Evolutionary conservation across 73 alveolate species (phyloP), one percentile per base, ranked within the genome.

Genomic region (Durusdinium trenchii): DNA sequence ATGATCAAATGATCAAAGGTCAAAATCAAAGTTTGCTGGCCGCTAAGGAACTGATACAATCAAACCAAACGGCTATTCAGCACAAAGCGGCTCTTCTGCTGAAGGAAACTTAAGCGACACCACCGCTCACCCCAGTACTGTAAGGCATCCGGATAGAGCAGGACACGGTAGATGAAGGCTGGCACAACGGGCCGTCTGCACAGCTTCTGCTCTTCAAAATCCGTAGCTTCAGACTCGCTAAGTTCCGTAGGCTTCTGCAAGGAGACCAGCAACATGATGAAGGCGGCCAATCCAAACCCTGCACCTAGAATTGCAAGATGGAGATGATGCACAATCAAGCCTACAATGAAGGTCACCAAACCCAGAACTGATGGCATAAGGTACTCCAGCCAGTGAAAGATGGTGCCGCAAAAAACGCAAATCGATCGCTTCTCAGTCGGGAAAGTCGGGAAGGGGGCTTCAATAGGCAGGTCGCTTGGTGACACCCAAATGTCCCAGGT

Each of bases 381-480:
- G 43, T 38, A 84, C 94, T 84, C 94, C 48, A 84, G 6, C 94
- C 94, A 84, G 54, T 84, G 94, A 40, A 84, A 84, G n/a, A 84
- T 84, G 51, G 94, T 84, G 94, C 94, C 48, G 76, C 48, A 36
- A 20, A 51, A 52, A 51, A 84, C 94, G 52, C 94, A 84, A 84
- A 84, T 84, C 48, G 94, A 84, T 26, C 94, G 50, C 23, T 75
- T 48, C 35, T 81, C 71, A 32, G 71, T 50, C 46, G 32, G 5
- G 5, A 23, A 6, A 35, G 35, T 1, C 50, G 32, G 48, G n/a
- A n/a, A n/a, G n/a, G n/a, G n/a, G n/a, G n/a, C n/a, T n/a, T n/a
- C n/a, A n/a, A n/a, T n/a, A n/a, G n/a, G n/a, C n/a, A n/a, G n/a
- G n/a, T n/a, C n/a, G 71, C 46, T 48, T 32, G 47, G 14, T 0